These are phyloP conservation scores for Chamaecrista fasciculata DNA, from an alignment of 306 rosid species.

Conservation along the genomic window DNA sequence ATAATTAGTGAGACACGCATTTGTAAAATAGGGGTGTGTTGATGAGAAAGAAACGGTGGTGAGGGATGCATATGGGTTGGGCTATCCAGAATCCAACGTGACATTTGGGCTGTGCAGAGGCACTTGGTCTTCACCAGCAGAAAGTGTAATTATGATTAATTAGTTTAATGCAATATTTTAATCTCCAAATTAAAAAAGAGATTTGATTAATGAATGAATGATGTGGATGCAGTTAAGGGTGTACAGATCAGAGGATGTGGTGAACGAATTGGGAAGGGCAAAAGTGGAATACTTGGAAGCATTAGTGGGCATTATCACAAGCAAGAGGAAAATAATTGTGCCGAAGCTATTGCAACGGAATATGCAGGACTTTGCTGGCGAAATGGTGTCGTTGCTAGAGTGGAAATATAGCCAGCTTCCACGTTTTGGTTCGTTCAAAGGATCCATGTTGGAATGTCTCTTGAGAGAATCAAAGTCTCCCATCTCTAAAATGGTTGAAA, in stretches of 20 bases:
- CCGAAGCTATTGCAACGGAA: slow-evolving; percentile 91
- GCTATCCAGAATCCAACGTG: slow-evolving; percentile 88
- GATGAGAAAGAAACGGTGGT: slow-evolving; percentile 72
- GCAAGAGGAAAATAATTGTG: slow-evolving; percentile 71
- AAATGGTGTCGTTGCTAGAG: slow-evolving; percentile 77
- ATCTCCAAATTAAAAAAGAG: no score
- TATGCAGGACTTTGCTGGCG: slow-evolving; percentile 78
- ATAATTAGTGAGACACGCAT: no score
- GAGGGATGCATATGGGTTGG: slow-evolving; percentile 72
- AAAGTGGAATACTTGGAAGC: slow-evolving; percentile 94
- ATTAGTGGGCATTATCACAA: slow-evolving; percentile 67
- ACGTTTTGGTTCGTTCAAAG: slow-evolving; percentile 64
- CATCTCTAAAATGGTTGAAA: slow-evolving; percentile 56
- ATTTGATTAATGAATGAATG: no score
- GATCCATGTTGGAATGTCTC: slow-evolving; percentile 61
- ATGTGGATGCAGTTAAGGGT: slow-evolving; percentile 76
- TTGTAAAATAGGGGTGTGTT: slow-evolving; percentile 43
- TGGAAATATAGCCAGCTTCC: slow-evolving; percentile 94
- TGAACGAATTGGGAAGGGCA: slow-evolving; percentile 73
- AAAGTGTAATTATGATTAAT: slow-evolving; percentile 31
- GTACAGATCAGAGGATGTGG: slow-evolving; percentile 69
- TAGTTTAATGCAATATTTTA: background rate
- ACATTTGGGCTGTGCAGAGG: slow-evolving; percentile 89
- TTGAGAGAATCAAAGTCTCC: slow-evolving; percentile 59
- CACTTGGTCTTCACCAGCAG: slow-evolving; percentile 95